A percentile compares a stretch with the other conserved stretches of the same genome.
phyloP scores from a whole-genome alignment of 2,329 filamentous ascomycete genomes.

The Rutstroemia sp. region DNA sequence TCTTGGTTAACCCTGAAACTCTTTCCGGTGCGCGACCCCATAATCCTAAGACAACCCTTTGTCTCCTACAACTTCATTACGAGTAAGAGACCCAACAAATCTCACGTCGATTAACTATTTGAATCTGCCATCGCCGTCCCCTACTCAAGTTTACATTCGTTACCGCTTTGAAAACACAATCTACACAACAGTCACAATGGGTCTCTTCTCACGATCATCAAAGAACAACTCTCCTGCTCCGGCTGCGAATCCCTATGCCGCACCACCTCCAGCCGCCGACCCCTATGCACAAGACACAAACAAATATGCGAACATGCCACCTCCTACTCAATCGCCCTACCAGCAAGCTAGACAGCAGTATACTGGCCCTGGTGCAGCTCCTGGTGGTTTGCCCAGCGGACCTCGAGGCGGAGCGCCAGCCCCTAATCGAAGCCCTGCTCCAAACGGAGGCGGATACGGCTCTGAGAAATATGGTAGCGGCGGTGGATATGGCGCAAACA shows the following conservation, averaged over 20 bases:
- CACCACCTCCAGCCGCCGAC: slow-evolving; percentile 35
- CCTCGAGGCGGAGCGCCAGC: slow-evolving; percentile 16
- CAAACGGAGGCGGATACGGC: slow-evolving; percentile 41
- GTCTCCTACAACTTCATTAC: not conserved
- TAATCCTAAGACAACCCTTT: not conserved
- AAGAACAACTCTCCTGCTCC: slow-evolving; percentile 43
- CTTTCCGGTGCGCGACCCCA: not conserved
- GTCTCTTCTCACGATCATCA: slow-evolving; percentile 38
- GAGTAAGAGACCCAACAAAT: not conserved
- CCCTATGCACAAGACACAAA: slow-evolving; percentile 52
- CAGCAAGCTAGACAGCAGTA: slow-evolving; percentile 19
- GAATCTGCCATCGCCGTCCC: not conserved
- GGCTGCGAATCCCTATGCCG: slow-evolving; percentile 28
- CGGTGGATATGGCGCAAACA: slow-evolving; percentile 45
- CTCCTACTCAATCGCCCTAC: slow-evolving; percentile 16
- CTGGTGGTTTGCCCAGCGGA: slow-evolving; percentile 20
- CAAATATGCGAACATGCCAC: slow-evolving; percentile 44
- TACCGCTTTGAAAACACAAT: not conserved
- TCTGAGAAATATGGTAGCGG: slow-evolving; percentile 45
- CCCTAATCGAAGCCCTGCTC: slow-evolving; percentile 13
- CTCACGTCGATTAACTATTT: not conserved
- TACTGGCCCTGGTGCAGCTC: slow-evolving; percentile 24
- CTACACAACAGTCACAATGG: not conserved
- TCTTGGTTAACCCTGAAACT: not conserved
- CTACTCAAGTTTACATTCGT: not conserved